Conservation (phyloP, 2,329 filamentous ascomycete genomes). For the Thielaviopsis populi region DNA sequence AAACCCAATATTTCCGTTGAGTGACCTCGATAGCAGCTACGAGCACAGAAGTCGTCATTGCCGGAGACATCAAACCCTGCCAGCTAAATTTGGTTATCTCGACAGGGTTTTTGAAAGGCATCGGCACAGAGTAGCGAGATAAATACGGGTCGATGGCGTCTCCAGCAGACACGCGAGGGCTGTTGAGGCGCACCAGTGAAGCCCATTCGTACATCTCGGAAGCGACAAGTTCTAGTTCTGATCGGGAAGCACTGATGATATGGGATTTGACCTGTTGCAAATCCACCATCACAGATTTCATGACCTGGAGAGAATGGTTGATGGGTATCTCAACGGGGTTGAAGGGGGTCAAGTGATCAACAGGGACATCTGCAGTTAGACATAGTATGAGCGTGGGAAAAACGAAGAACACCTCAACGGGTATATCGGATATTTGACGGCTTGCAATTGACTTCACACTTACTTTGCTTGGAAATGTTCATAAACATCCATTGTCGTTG, state of each 20-base stretch:
- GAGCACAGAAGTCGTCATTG: constrained; percentile 30
- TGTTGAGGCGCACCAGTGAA: constrained; percentile 48
- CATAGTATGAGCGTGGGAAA: neutral
- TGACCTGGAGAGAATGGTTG: constrained; percentile 26
- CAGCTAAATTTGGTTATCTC: constrained; percentile 40
- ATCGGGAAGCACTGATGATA: constrained; percentile 19
- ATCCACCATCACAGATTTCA: constrained; percentile 33
- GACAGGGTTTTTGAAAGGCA: constrained; percentile 17
- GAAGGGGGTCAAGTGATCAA: constrained; percentile 2
- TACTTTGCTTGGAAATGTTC: constrained; percentile 32
- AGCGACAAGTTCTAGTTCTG: constrained; percentile 27
- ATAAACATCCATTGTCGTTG: constrained; percentile 66
- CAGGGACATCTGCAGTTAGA: neutral
- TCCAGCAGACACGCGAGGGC: constrained; percentile 41
- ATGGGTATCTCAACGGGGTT: constrained; percentile 18
- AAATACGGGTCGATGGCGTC: constrained; percentile 55
- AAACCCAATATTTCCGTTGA: constrained; percentile 4
- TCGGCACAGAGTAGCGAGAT: constrained; percentile 39
- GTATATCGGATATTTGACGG: neutral
- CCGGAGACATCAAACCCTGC: constrained; percentile 41
- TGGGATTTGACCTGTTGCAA: constrained; percentile 18
- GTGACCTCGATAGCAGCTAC: neutral
- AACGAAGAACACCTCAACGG: neutral
- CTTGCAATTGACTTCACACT: neutral
- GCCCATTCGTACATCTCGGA: constrained; percentile 60